Evolutionary conservation across 352 stramenopile species (phyloP), one percentile per base, ranked within the genome.

Genomic region (Hyaloperonospora arabidopsidis): DNA sequence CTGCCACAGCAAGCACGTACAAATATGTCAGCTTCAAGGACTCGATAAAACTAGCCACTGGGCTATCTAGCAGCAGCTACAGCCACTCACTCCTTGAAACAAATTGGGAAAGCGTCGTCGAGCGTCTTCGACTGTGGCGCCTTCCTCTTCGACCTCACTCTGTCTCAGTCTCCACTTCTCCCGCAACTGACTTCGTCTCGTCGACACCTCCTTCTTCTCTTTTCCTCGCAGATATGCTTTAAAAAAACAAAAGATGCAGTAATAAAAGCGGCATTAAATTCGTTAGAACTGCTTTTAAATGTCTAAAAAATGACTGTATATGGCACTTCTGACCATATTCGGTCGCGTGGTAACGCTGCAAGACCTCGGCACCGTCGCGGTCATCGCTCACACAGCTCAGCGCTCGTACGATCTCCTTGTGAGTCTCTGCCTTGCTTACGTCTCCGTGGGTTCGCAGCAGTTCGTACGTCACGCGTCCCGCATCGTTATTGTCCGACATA

Each of bases 311-410:
- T 15, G 35, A 41, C 35, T n/a, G n/a, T n/a, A n/a, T n/a, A n/a
- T n/a, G n/a, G n/a, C n/a, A n/a, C n/a, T n/a, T 38, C 73, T 36
- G 44, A 87, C 77, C 43, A 23, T 76, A 74, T 36, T 74, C 58
- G 4, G 68, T 67, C 14, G 71, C 68, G 52, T 85, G 74, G 23
- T 75, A 53, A 36, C 61, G 65, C 35, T 79, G 56, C 45, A 86
- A 54, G 25, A 67, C 65, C 19, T 59, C 56, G 6, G 65, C 45
- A 25, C 56, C 73, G 19, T 52, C 48, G 11, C 48, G 62, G 29
- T 79, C 70, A 21, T 38, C 39, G 1, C 51, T 23, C 8, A 49
- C 61, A 23, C 45, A 48, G 49, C 67, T 67, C 29, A 87, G 56
- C 28, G 61, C 46, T 8, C 64, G 51, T 22, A 85, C 54, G 7